Base-by-base conservation (phyloP, 176 grass and related monocot genomes). In the Aegilops speltoides region DNA sequence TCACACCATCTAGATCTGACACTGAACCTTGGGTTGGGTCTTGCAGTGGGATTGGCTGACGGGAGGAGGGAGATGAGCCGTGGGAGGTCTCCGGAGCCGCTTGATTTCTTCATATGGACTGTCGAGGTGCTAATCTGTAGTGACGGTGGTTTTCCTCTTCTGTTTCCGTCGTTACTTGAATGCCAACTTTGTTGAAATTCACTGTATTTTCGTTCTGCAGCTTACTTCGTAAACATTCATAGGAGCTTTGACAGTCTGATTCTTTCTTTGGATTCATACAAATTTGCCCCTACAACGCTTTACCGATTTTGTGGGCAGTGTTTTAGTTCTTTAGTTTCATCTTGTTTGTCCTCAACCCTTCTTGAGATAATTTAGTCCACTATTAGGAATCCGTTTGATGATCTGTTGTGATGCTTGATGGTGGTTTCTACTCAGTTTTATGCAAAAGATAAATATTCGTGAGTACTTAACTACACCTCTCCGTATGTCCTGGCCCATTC, bases 41-140 rank as follows among this genome's bases (percentile, higher is more conserved):
- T 73, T 79, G 73, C 74, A 90, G 84, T 73, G 32, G 71, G 41
- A n/a, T 79, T 74, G 63, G 38, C 76, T 83, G 24, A 20, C 24
- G n/a, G 76, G 73, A 87, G 81, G 86, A 87, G 64, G 80, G 89
- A 94, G 76, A 85, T 78, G 89, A 86, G 84, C 64, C 87, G 89
- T 5, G 89, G 83, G 64, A 86, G 86, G 68, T 89, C 89, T 34
- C 92, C 92, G 22, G 89, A 94, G 57, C 89, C 92, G 52, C 76
- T 91, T 64, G 89, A 94, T 91, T 89, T 94, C 83, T 94, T 94
- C 92, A 91, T 94, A 54, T 94, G 92, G 92, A 94, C 92, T 36
- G 87, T 94, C 33, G 89, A 94, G 89, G 92, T 94, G 29, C 54
- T 64, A 45, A 54, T 81, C 40, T 82, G 13, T 4, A 45, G 13